A percentile compares a stretch with the other conserved stretches of the same genome.
phyloP scores from a whole-genome alignment of 495 filamentous ascomycete species.

The Neurospora intermedia region DNA sequence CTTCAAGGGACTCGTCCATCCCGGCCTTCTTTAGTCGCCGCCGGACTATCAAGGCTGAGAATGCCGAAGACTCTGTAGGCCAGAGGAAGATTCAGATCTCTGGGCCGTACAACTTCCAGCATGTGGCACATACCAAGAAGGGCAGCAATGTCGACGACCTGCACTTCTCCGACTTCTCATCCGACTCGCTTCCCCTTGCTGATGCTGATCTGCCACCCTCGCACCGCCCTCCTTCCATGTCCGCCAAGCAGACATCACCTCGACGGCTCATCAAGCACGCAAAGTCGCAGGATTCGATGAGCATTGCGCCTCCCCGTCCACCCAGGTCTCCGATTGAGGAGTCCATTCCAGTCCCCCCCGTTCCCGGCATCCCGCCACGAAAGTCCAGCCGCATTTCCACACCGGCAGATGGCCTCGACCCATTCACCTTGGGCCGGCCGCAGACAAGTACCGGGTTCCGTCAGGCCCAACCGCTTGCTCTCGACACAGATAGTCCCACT shows the following conservation, averaged over 20 bases:
- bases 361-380: conserved; percentile 29
- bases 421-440: conserved; percentile 25
- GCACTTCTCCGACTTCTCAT: conserved; percentile 51
- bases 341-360: conserved; percentile 15
- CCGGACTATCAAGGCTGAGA: conserved; percentile 24
- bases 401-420: conserved; percentile 32
- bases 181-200: conserved; percentile 33
- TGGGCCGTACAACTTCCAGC: conserved; percentile 79
- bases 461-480: conserved; percentile 24
- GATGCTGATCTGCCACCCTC: conserved; percentile 16
- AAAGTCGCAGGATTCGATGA: conserved; percentile 39
- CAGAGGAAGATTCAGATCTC: conserved; percentile 51
- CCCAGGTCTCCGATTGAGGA: conserved; percentile 35
- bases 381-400: conserved; percentile 39
- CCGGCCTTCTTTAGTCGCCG: conserved; percentile 33
- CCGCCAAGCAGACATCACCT: conserved; percentile 16
- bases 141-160: conserved; percentile 56
- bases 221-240: conserved; percentile 11
- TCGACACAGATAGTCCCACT: conserved; percentile 15
- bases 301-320: conserved; percentile 35
- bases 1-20: conserved; percentile 29
- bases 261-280: conserved; percentile 27
- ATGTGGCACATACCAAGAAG: conserved; percentile 66
- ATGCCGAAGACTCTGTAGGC: conserved; percentile 13
- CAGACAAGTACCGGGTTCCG: conserved; percentile 31